Conservation (phyloP, 257 asterid genomes). For the Nicotiana undulata region DNA sequence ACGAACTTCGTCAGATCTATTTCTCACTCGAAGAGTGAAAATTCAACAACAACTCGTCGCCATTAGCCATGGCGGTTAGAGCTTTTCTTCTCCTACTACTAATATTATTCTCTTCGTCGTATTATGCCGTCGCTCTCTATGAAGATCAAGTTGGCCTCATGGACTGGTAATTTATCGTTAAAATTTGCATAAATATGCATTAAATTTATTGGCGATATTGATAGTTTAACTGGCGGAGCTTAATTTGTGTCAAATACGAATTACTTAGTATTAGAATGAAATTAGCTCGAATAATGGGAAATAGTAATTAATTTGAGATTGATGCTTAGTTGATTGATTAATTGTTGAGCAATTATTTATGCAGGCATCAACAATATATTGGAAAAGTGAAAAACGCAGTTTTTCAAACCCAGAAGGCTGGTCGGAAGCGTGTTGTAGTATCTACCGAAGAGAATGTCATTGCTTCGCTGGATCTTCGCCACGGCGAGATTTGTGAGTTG, state of each 20-base stretch:
- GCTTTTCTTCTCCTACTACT: slow-evolving; percentile 36
- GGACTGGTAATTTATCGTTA: slow-evolving; percentile 52
- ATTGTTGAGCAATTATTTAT: slow-evolving; percentile 8
- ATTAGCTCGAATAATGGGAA: neutral
- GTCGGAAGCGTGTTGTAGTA: slow-evolving; percentile 84
- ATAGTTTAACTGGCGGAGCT: neutral
- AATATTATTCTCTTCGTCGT: slow-evolving; percentile 26
- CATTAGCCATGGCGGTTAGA: slow-evolving; percentile 69
- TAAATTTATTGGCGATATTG: neutral
- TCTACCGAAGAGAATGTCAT: slow-evolving; percentile 92
- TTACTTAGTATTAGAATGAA: neutral
- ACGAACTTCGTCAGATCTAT: no score
- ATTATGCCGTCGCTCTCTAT: slow-evolving; percentile 38
- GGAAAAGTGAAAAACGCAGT: slow-evolving; percentile 95
- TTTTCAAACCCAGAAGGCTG: slow-evolving; percentile 93
- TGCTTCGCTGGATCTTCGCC: slow-evolving; percentile 98
- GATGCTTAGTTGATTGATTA: neutral
- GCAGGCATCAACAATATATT: slow-evolving; percentile 87
- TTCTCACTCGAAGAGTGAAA: no score
- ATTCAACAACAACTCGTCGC: slow-evolving; percentile 14
- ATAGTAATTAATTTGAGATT: neutral
- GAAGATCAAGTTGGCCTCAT: slow-evolving; percentile 91
- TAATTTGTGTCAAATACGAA: neutral
- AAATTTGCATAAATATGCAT: neutral
- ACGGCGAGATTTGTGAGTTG: slow-evolving; percentile 86